These are phyloP conservation scores for Aphanomyces euteiches DNA, from an alignment of 352 stramenopile genomes.

Conservation along the genomic window DNA sequence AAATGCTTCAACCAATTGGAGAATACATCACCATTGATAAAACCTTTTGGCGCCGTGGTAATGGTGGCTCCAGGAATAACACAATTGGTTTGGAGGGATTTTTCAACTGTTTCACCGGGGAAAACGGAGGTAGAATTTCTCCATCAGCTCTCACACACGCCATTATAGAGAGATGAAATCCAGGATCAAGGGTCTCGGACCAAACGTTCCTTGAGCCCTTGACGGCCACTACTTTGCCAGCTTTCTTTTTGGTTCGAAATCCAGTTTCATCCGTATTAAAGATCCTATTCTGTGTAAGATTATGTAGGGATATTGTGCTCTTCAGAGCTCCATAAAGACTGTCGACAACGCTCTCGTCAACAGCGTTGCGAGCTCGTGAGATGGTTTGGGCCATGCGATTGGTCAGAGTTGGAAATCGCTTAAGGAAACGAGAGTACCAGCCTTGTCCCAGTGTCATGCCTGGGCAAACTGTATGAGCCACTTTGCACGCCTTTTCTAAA, in stretches of 20 bases:
- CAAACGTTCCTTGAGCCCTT: conserved; percentile 36
- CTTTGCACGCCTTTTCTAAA: conserved; percentile 28
- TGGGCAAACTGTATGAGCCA: background rate
- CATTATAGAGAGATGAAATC: conserved; percentile 38
- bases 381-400: conserved; percentile 29
- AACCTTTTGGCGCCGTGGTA: conserved; percentile 29
- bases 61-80: conserved; percentile 5
- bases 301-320: background rate
- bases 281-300: background rate
- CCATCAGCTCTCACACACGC: conserved; percentile 31
- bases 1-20: conserved; percentile 5
- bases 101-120: conserved; percentile 21
- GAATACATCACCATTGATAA: conserved; percentile 28
- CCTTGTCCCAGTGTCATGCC: background rate
- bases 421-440: conserved; percentile 35
- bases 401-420: conserved; percentile 26
- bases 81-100: background rate
- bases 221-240: conserved; percentile 30
- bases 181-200: conserved; percentile 5
- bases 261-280: conserved; percentile 40
- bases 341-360: conserved; percentile 14
- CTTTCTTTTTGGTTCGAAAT: conserved; percentile 28
- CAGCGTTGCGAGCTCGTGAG: conserved; percentile 25
- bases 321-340: conserved; percentile 28
- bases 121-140: conserved; percentile 31